Evolutionary conservation across 371 early-diverging fungal genomes (phyloP).

Genomic region (Mortierella sp.): DNA sequence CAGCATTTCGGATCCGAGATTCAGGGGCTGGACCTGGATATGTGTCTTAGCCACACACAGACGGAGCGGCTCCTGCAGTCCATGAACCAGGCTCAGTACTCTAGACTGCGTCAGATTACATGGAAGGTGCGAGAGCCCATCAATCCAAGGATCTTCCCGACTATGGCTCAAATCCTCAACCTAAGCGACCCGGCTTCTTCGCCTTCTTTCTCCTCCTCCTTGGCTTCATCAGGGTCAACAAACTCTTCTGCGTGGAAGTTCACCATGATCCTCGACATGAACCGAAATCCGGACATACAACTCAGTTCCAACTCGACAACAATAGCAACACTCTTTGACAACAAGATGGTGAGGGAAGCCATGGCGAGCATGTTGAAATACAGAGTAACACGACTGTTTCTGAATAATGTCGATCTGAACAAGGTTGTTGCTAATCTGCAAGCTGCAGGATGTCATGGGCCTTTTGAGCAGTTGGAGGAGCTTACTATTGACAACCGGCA

Average conservation of each 20-base stretch:
- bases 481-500: background rate
- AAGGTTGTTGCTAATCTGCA: background rate
- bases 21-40: background rate
- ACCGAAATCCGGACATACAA: background rate
- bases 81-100: background rate
- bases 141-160: background rate
- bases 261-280: constrained; percentile 2
- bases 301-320: background rate
- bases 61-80: background rate
- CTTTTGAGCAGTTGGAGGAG: background rate
- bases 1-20: constrained; percentile 6
- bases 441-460: background rate
- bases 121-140: background rate
- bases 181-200: background rate
- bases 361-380: background rate
- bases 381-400: background rate
- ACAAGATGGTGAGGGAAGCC: background rate
- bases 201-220: background rate
- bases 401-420: background rate
- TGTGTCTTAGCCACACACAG: background rate
- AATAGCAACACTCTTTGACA: background rate
- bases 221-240: background rate
- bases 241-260: background rate
- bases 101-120: background rate
- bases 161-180: background rate